These are phyloP conservation scores for Polychaeton citri DNA, from an alignment of 2,329 filamentous ascomycete genomes.

Conservation along the genomic window DNA sequence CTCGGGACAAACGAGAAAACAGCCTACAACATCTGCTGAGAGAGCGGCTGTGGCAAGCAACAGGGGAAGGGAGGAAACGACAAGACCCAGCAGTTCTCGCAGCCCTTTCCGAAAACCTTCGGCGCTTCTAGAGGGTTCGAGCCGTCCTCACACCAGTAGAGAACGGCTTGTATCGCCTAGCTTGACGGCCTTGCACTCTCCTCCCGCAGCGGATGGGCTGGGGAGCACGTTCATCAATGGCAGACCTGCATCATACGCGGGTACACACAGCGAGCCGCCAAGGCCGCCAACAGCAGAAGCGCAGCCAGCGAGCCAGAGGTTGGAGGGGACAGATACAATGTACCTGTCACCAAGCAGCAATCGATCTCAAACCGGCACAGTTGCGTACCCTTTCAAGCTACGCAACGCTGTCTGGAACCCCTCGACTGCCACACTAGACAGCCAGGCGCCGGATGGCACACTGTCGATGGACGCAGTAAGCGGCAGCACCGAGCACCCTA, in stretches of 20 bases:
- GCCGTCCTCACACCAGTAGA: neutral
- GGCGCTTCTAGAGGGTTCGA: neutral
- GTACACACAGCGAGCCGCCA: neutral
- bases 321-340: conserved; percentile 22
- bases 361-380: conserved; percentile 52
- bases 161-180: neutral
- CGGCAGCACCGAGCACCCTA: neutral
- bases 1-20: neutral
- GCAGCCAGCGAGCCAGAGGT: conserved; percentile 1
- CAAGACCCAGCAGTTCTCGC: neutral
- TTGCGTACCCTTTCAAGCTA: conserved; percentile 62
- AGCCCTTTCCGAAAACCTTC: neutral
- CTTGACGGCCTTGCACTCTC: neutral
- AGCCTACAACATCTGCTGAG: neutral
- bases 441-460: conserved; percentile 2
- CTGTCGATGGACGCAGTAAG: neutral
- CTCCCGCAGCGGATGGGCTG: neutral
- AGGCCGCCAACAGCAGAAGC: neutral
- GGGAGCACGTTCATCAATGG: neutral
- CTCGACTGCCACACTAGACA: conserved; percentile 15
- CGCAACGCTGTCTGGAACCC: conserved; percentile 26
- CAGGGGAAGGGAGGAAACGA: neutral
- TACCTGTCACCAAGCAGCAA: conserved; percentile 42
- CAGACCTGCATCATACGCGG: neutral
- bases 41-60: neutral